Conservation (phyloP, 169 alveolate species). For the Babesia bovis region DNA sequence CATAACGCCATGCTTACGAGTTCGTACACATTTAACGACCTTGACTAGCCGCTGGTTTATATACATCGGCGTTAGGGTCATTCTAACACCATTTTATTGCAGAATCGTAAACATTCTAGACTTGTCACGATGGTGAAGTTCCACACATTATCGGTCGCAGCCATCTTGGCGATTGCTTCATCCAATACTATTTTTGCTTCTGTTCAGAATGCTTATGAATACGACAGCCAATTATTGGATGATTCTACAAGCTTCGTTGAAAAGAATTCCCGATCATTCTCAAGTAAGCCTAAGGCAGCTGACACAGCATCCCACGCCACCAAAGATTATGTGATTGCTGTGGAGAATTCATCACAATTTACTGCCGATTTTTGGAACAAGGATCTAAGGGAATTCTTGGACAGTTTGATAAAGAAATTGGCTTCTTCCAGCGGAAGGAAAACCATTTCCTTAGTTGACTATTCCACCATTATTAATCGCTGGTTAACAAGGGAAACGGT, state of each 20-base stretch:
- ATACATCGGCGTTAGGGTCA: no score
- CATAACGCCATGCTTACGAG: neutral
- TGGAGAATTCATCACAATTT: conserved; percentile 40
- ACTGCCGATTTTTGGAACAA: conserved; percentile 17
- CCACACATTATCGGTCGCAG: neutral
- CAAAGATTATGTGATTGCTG: conserved; percentile 47
- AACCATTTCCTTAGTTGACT: conserved; percentile 30
- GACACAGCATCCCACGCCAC: neutral
- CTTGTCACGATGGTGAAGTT: conserved; percentile 1
- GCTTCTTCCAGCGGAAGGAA: conserved; percentile 5
- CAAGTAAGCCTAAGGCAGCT: neutral
- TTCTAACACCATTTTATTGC: no score
- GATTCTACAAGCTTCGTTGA: neutral
- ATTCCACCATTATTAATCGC: neutral
- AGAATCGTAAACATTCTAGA: conserved; percentile 16
- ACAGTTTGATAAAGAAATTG: conserved; percentile 13
- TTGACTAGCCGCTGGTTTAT: no score
- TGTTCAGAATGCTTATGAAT: neutral
- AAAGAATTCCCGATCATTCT: neutral
- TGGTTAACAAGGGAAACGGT: neutral
- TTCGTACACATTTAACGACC: neutral
- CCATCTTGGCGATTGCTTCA: neutral
- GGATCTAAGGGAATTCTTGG: conserved; percentile 14
- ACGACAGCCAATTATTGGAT: neutral
- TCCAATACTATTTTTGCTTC: neutral